These are phyloP conservation scores for Alternaria metachromatica DNA, from an alignment of 2,329 filamentous ascomycete genomes.

Conservation along the genomic window DNA sequence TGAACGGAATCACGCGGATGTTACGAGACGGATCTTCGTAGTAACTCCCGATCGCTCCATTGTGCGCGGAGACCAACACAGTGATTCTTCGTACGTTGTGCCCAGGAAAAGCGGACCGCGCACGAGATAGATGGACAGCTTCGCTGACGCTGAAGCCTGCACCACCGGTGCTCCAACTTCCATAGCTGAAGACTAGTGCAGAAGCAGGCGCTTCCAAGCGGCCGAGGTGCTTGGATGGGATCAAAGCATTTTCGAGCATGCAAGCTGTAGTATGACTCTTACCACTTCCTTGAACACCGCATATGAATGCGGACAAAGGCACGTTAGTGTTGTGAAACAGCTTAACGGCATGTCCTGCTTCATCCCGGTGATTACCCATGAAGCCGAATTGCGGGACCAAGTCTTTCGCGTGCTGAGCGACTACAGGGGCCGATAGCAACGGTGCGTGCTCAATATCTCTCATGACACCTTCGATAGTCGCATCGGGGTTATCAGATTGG, in stretches of 20 bases:
- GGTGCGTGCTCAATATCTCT: background rate
- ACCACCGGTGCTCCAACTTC: constrained; percentile 44
- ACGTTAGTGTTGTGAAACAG: constrained; percentile 61
- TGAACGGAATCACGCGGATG: constrained; percentile 56
- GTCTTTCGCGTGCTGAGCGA: background rate
- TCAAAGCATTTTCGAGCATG: constrained; percentile 52
- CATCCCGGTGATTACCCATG: background rate
- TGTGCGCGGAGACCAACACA: background rate
- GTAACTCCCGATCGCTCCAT: background rate
- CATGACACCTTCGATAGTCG: background rate
- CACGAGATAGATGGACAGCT: constrained; percentile 52
- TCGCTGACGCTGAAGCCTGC: constrained; percentile 62
- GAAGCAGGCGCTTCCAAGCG: background rate
- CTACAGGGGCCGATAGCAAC: background rate
- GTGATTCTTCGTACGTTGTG: background rate
- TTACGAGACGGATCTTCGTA: constrained; percentile 31
- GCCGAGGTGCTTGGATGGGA: background rate
- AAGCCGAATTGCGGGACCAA: background rate
- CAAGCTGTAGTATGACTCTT: constrained; percentile 67
- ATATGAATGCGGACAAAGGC: constrained; percentile 67
- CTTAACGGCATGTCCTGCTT: background rate
- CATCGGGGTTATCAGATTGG: background rate
- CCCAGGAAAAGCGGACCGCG: background rate
- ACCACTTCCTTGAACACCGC: constrained; percentile 67
- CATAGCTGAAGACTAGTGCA: background rate